Conservation (phyloP, 495 filamentous ascomycete genomes). For the Penicillium psychrofluorescens region DNA sequence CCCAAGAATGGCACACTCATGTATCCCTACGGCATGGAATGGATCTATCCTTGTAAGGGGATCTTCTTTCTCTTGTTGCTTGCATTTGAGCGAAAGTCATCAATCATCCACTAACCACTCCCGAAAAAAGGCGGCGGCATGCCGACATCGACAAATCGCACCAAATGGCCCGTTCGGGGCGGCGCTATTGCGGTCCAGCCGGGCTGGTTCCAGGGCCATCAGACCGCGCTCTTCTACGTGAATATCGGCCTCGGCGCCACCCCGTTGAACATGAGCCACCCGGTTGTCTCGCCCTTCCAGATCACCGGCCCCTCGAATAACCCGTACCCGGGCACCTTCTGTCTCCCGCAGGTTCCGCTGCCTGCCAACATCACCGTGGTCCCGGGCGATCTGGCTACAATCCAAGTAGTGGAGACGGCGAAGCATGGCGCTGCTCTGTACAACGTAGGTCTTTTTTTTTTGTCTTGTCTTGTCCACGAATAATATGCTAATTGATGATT, state of each 20-base stretch:
- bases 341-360: slow-evolving; percentile 83
- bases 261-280: slow-evolving; percentile 83
- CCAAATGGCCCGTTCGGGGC: slow-evolving; percentile 82
- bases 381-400: slow-evolving; percentile 83
- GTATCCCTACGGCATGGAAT: slow-evolving; percentile 93
- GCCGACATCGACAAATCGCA: slow-evolving; percentile 70
- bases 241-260: slow-evolving; percentile 84
- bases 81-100: not conserved
- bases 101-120: not conserved
- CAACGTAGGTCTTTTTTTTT: slow-evolving; percentile 57
- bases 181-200: slow-evolving; percentile 85
- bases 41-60: slow-evolving; percentile 91
- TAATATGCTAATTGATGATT: not conserved
- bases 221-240: slow-evolving; percentile 80
- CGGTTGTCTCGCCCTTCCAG: slow-evolving; percentile 78
- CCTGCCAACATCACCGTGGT: slow-evolving; percentile 66
- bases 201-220: slow-evolving; percentile 92
- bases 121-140: slow-evolving; percentile 71
- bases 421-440: slow-evolving; percentile 85
- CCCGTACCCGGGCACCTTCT: slow-evolving; percentile 80
- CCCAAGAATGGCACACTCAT: slow-evolving; percentile 31
- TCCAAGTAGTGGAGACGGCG: slow-evolving; percentile 86
- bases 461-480: not conserved
- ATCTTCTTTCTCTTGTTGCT: not conserved
- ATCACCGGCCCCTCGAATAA: slow-evolving; percentile 76